Percentiles rank a stretch among this genome's conserved stretches.
Evolutionary conservation across 306 rosid genomes (phyloP).

Genomic region (Rosa lucieae): DNA sequence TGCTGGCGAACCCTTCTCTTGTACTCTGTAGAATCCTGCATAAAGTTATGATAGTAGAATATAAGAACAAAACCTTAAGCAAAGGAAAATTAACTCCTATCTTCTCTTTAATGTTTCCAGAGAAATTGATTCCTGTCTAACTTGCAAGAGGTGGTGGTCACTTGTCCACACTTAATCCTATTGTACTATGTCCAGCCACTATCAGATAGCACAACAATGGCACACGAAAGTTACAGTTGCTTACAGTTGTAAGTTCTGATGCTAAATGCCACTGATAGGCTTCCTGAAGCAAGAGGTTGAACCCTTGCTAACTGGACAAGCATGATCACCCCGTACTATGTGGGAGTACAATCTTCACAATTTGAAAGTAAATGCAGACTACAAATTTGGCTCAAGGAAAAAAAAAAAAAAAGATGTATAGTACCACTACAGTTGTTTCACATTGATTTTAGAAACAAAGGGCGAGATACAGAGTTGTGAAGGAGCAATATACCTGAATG

Average conservation of each 20-base stretch:
- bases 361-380: constrained; percentile 4
- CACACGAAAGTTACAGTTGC: background rate
- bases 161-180: background rate
- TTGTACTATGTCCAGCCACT: constrained; percentile 16
- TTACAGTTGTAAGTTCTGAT: background rate
- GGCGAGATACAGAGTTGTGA: background rate
- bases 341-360: background rate
- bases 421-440: background rate
- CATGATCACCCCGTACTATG: background rate
- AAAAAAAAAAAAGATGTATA: background rate
- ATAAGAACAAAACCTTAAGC: constrained; percentile 9
- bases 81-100: background rate
- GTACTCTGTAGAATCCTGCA: constrained; percentile 80
- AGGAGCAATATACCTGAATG: constrained; percentile 67
- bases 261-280: background rate
- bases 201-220: background rate
- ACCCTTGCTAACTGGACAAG: background rate
- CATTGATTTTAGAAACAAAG: background rate
- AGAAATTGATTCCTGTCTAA: background rate
- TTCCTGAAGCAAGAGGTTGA: background rate
- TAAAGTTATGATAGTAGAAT: constrained; percentile 13
- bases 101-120: background rate
- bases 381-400: background rate
- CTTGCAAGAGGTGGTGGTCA: background rate
- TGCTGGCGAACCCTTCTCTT: constrained; percentile 85